Evolutionary conservation across 2,329 filamentous ascomycete species (phyloP), one percentile per base, ranked within the genome.

Genomic region (Dothistroma pini): DNA sequence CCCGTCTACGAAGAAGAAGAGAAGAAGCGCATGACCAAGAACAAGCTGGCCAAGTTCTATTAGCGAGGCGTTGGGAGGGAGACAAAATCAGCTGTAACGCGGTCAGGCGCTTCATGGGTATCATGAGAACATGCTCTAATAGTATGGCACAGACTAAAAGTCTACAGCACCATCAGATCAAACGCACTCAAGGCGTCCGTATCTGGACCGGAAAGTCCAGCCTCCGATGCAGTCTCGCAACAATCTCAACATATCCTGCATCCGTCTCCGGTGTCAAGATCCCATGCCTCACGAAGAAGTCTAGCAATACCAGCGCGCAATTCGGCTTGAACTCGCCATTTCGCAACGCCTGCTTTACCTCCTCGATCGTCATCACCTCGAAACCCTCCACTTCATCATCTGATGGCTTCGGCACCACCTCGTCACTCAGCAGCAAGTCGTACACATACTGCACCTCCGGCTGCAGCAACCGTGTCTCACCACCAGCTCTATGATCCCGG

Each of bases 401-500:
- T 61, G 89, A 88, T 19, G 93, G 93, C 72, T 83, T 84, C 12
- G 89, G 92, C 38, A 85, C 78, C 4, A 91, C 81, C 61, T 86
- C 85, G 5, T 79, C 76, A 1, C 88, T 84, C 65, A 99, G 79
- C 75, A 91, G 87, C 64, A 97, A 79, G 74, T 99, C 92, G 77
- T 95, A 99, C 50, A 96, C 81, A 80, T 92, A 97, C 77, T 97
- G 89, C 70, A 87, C 88, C 77, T 97, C 95, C 0, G 95, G 95
- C 77, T 96, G 93, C 72, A 96, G 82, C 70, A 96, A 81, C 11
- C 88, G 89, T 10, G 83, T 85, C 77, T 97, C 91, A 10, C 92
- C 93, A 11, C 91, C 91, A 2, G 91, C 87, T 35, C 86, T 82
- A 69, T 84, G 79, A 70, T 91, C 88, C 11, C 92, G 86, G 66